These are phyloP conservation scores for Vachellia pachyceras DNA, from an alignment of 306 rosid species.

Conservation along the genomic window DNA sequence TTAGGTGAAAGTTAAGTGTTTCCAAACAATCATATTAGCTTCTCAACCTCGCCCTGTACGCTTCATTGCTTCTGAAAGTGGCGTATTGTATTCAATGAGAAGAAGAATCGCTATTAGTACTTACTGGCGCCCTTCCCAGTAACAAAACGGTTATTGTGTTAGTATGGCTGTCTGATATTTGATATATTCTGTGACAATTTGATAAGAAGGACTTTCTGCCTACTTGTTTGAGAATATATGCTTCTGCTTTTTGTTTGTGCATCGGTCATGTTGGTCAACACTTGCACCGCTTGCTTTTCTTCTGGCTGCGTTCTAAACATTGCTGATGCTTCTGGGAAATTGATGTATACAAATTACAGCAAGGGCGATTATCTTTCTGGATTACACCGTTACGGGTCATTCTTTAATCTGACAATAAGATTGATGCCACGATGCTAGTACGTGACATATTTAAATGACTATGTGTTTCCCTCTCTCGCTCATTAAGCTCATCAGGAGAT, in stretches of 20 bases:
- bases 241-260: conserved; percentile 87
- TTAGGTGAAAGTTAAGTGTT: too few species aligned
- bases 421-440: neutral
- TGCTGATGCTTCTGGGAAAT: conserved; percentile 9
- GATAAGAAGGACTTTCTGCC: conserved; percentile 53
- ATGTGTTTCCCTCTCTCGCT: neutral
- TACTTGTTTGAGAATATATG: conserved; percentile 67
- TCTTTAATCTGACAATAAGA: neutral
- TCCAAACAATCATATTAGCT: neutral
- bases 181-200: conserved; percentile 41
- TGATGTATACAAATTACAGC: conserved; percentile 76
- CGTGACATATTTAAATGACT: neutral
- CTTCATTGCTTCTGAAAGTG: neutral
- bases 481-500: neutral
- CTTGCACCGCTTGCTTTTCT: conserved; percentile 69
- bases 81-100: too few species aligned
- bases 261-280: conserved; percentile 82
- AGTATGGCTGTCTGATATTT: conserved; percentile 31
- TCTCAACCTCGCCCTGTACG: neutral
- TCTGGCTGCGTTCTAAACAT: conserved; percentile 45
- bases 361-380: conserved; percentile 92
- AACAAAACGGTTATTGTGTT: conserved; percentile 8
- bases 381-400: conserved; percentile 76
- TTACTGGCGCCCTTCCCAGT: conserved; percentile 3
- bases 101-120: too few species aligned